Percentiles rank a stretch among this genome's conserved stretches.
Conservation (phyloP, 1,284 basidiomycete genomes). For the Tilletia caries region DNA sequence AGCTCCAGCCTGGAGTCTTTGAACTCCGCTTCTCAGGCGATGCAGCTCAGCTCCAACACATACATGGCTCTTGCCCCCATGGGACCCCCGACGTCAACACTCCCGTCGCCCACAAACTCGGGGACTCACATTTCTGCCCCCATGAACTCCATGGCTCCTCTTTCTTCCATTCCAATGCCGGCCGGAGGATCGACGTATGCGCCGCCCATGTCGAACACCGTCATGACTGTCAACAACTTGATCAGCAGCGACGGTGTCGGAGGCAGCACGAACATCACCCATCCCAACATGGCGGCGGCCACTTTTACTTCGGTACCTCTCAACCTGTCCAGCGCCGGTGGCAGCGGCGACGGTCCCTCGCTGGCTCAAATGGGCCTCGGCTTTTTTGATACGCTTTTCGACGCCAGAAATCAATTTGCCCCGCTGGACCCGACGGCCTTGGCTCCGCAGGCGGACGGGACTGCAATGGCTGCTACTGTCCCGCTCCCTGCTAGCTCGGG, state of each 20-base stretch:
- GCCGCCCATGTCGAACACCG: neutral
- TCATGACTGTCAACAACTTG: neutral
- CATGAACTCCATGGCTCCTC: too few species aligned
- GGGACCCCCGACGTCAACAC: too few species aligned
- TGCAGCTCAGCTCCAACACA: too few species aligned
- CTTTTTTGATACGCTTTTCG: conserved; percentile 6
- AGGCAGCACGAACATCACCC: too few species aligned
- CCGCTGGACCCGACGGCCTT: neutral
- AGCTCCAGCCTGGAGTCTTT: neutral
- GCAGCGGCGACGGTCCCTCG: neutral
- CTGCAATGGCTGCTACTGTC: neutral
- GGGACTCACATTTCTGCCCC: too few species aligned
- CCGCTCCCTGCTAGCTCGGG: neutral
- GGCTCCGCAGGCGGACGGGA: neutral
- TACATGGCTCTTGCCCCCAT: too few species aligned
- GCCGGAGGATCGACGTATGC: neutral
- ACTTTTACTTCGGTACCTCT: neutral
- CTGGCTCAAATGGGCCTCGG: neutral
- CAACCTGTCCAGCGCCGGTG: neutral
- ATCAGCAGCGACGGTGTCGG: too few species aligned
- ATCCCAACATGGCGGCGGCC: neutral
- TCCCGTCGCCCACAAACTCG: too few species aligned
- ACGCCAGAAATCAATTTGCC: neutral
- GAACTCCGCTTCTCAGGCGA: too few species aligned
- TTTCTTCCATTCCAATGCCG: too few species aligned